Conservation (phyloP, 2,329 filamentous ascomycete species). For the Domatiomyces globalis region DNA sequence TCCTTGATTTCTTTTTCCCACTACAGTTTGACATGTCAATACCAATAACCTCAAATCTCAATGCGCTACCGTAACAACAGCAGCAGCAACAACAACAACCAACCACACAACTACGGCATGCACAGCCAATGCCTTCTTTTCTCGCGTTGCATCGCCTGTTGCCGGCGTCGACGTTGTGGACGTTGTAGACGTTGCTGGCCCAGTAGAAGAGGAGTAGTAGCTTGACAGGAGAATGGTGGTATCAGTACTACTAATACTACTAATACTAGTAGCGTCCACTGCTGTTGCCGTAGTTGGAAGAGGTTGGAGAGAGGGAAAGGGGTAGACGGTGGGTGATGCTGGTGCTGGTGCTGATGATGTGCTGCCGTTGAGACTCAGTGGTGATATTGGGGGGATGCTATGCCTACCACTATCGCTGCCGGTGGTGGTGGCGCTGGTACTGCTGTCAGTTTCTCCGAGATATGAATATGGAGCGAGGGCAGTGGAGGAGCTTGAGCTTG, state of each 20-base stretch:
- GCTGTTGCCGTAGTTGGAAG: too few relatives aligned
- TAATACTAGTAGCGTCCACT: too few relatives aligned
- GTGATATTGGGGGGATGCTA: neutral
- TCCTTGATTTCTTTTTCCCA: too few relatives aligned
- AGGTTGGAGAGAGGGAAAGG: neutral
- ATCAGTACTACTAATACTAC: too few relatives aligned
- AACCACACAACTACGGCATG: neutral
- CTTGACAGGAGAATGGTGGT: neutral
- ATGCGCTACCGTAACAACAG: neutral
- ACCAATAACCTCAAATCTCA: too few relatives aligned
- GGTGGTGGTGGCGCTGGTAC: neutral
- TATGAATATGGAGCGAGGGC: neutral
- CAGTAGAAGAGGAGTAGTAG: neutral
- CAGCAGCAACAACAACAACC: neutral
- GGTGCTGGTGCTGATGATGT: too few relatives aligned
- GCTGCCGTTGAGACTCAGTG: neutral
- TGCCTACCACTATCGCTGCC: neutral
- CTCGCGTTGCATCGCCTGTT: neutral
- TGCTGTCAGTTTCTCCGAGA: neutral
- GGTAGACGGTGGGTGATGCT: neutral
- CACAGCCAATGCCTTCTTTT: neutral
- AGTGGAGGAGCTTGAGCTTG: neutral
- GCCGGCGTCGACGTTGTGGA: neutral
- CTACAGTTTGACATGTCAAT: too few relatives aligned
- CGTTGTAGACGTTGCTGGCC: neutral